These are phyloP conservation scores for Dipteronia sinensis DNA, from an alignment of 345 rosid genomes.

Conservation along the genomic window DNA sequence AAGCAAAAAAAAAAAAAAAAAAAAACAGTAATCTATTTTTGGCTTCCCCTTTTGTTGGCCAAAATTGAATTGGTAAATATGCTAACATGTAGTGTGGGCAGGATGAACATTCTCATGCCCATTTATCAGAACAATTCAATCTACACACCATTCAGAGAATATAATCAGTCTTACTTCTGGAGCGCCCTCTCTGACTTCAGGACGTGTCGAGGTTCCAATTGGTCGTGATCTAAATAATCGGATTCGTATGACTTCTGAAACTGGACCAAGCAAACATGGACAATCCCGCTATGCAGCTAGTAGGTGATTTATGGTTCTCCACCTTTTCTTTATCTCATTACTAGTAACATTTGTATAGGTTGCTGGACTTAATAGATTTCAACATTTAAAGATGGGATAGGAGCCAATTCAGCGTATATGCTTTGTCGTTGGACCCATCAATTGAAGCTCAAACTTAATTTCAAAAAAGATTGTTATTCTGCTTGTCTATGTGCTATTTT, in stretches of 20 bases:
- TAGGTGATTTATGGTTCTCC: slow-evolving; percentile 69
- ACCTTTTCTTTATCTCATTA: background rate
- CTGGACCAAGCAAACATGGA: slow-evolving; percentile 54
- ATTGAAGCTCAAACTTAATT: background rate
- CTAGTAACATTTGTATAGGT: background rate
- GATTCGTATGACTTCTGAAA: slow-evolving; percentile 82
- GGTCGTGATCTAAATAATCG: slow-evolving; percentile 84
- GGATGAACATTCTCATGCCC: slow-evolving; percentile 88
- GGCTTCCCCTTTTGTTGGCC: slow-evolving; percentile 4
- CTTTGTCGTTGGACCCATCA: background rate
- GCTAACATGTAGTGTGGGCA: slow-evolving; percentile 26
- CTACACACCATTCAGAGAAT: slow-evolving; percentile 74
- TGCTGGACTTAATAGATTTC: too few species aligned
- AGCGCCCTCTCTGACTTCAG: slow-evolving; percentile 65
- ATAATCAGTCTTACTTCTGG: slow-evolving; percentile 83
- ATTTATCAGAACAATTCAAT: slow-evolving; percentile 84
- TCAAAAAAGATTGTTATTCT: background rate
- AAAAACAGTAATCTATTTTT: background rate
- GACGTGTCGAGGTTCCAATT: slow-evolving; percentile 71
- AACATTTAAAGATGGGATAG: background rate
- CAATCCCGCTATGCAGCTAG: slow-evolving; percentile 88
- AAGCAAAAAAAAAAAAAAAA: slow-evolving; percentile 4
- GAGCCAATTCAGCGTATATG: background rate
- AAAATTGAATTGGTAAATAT: background rate
- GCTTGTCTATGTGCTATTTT: background rate